phyloP scores from a whole-genome alignment of 2,329 filamentous ascomycete genomes.

The Colletotrichum theobromicola region DNA sequence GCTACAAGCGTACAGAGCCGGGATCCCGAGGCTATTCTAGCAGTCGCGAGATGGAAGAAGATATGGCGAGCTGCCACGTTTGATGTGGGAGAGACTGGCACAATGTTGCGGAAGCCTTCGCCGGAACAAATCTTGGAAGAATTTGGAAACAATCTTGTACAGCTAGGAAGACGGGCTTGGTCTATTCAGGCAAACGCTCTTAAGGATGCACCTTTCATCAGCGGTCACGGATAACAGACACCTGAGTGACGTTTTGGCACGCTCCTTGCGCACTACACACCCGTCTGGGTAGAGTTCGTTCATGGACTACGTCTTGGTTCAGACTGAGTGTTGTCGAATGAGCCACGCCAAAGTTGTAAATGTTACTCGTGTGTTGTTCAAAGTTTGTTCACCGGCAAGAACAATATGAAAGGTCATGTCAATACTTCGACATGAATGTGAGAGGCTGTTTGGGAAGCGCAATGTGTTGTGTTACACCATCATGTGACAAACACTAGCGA shows the following conservation, averaged over 20 bases:
- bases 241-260: too few species aligned
- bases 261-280: too few species aligned
- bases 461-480: background rate
- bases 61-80: slow-evolving; percentile 46
- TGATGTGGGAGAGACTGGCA: slow-evolving; percentile 23
- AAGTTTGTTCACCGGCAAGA: too few species aligned
- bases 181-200: background rate
- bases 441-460: rapidly evolving
- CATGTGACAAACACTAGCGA: background rate
- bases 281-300: too few species aligned
- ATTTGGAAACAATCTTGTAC: background rate
- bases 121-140: background rate
- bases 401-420: too few species aligned
- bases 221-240: background rate
- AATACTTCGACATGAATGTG: rapidly evolving
- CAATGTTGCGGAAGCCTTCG: background rate
- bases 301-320: background rate
- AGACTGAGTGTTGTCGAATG: background rate
- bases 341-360: rapidly evolving
- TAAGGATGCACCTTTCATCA: background rate
- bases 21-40: slow-evolving; percentile 32
- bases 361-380: background rate
- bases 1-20: slow-evolving; percentile 44
- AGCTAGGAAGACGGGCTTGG: background rate
- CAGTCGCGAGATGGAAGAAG: slow-evolving; percentile 46